Percentiles rank a stretch among this genome's conserved stretches.
Conservation (phyloP, 495 filamentous ascomycete genomes). For the Aspergillus cavernicola region DNA sequence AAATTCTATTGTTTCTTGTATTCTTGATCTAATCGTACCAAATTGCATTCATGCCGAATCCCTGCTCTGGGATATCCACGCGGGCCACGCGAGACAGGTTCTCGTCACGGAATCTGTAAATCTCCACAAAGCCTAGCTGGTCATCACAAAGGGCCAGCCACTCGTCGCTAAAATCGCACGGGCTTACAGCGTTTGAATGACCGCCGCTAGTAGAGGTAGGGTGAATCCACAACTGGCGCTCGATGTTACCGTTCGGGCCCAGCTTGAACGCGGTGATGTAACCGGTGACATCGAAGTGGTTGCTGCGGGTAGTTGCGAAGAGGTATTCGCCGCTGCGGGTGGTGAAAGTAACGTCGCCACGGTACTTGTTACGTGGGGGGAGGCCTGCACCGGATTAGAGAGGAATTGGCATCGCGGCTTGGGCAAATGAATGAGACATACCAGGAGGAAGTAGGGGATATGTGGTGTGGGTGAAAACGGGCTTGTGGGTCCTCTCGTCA, state of each 20-base stretch:
- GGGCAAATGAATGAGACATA: constrained; percentile 17
- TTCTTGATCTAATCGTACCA: constrained; percentile 66
- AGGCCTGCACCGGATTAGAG: constrained; percentile 44
- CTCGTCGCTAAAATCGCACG: constrained; percentile 77
- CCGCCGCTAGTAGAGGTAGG: constrained; percentile 82
- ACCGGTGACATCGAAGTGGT: constrained; percentile 68
- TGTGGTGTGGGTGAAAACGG: constrained; percentile 75
- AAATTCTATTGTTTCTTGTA: no score
- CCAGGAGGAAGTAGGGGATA: constrained; percentile 76
- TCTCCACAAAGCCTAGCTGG: constrained; percentile 79
- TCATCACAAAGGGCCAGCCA: constrained; percentile 83
- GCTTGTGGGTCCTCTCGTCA: constrained; percentile 67
- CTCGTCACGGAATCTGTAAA: constrained; percentile 79
- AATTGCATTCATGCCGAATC: constrained; percentile 87
- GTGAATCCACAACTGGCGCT: constrained; percentile 72
- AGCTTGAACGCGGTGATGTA: constrained; percentile 78
- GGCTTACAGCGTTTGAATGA: constrained; percentile 78
- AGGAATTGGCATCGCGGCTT: constrained; percentile 52
- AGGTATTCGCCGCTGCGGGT: constrained; percentile 64
- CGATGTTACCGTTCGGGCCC: constrained; percentile 63
- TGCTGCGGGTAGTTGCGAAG: constrained; percentile 77
- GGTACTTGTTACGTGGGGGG: constrained; percentile 54
- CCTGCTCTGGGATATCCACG: constrained; percentile 70
- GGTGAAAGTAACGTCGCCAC: constrained; percentile 71
- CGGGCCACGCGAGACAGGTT: constrained; percentile 70